Evolutionary conservation across 2,329 filamentous ascomycete genomes (phyloP), one percentile per base, ranked within the genome.

Genomic region (Diaporthe nobilis): DNA sequence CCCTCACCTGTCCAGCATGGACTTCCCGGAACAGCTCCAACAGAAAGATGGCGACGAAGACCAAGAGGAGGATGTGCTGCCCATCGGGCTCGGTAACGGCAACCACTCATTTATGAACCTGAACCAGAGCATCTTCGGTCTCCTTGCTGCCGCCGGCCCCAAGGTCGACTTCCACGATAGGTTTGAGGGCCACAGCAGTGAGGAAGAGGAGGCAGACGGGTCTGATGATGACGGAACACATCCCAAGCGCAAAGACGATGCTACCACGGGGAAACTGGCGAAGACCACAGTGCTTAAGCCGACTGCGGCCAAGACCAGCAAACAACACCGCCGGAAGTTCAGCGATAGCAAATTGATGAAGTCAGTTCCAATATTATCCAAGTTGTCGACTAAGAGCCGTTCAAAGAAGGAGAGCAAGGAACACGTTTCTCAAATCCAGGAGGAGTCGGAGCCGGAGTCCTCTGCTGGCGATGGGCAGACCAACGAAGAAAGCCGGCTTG

Each of bases 41-140:
- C 86, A 88, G 63, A 79, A 82, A 58, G 86, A 84, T 77, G 88
- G 88, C 74, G 86, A 89, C 75, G 85, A 85, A n/a, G 85, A 85
- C 25, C 84, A 82, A 44, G 88, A 89, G 61, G 87, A 90, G 79
- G 87, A 89, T 51, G 84, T 88, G 58, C 78, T 86, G 61, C 84
- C 84, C 6, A 84, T 87, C 2, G 86, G 88, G 78, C 87, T 90
- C 82, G 86, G 88, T 77, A 87, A 90, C 82, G 71, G 73, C 49
- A 73, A 75, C 34, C 76, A 63, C 15, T 67, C 63, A 12, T 88
- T 90, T 75, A 87, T 91, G 85, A 95, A 95, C 81, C 95, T 98
- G 92, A 97, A 98, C 84, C 96, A 98, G 87, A 97, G 95, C 78
- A 93, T 98, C 73, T 98, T 98, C 83, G 95, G 95, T 72, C 91